Evolutionary conservation across 2,329 filamentous ascomycete species (phyloP).

Genomic region (Esteya vermicola): DNA sequence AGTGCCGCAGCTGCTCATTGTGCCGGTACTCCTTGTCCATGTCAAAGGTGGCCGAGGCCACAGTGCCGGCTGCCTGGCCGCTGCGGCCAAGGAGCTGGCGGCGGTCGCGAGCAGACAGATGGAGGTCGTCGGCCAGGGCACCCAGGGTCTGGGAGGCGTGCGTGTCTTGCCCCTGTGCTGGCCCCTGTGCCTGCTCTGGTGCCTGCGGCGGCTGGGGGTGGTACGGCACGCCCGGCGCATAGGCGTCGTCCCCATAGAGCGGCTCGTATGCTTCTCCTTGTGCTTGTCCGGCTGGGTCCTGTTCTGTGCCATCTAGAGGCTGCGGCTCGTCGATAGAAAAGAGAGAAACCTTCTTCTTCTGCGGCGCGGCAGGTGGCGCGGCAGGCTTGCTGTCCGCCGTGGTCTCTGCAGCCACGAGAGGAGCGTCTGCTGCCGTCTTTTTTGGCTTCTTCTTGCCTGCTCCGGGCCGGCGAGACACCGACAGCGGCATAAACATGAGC

Average conservation of each 20-base stretch:
- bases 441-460: constrained; percentile 44
- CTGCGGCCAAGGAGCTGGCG: constrained; percentile 75
- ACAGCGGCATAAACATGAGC: constrained; percentile 79
- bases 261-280: background rate
- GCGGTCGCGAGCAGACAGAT: constrained; percentile 61
- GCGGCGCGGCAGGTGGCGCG: constrained; percentile 10
- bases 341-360: constrained; percentile 50
- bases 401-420: constrained; percentile 8
- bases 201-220: constrained; percentile 14
- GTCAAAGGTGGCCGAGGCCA: constrained; percentile 71
- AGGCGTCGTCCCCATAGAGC: too few species aligned
- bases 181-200: constrained; percentile 7
- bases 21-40: constrained; percentile 75
- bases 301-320: constrained; percentile 35
- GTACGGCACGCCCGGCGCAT: constrained; percentile 18
- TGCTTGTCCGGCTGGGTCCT: constrained; percentile 12
- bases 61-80: constrained; percentile 26
- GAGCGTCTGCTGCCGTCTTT: constrained; percentile 1
- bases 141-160: constrained; percentile 41
- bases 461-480: constrained; percentile 60
- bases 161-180: constrained; percentile 5
- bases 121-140: constrained; percentile 60
- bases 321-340: constrained; percentile 51
- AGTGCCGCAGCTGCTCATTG: constrained; percentile 62
- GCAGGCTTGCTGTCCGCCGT: constrained; percentile 2